phyloP scores from a whole-genome alignment of 768 basidiomycete genomes.

The Kwoniella dejecticola region DNA sequence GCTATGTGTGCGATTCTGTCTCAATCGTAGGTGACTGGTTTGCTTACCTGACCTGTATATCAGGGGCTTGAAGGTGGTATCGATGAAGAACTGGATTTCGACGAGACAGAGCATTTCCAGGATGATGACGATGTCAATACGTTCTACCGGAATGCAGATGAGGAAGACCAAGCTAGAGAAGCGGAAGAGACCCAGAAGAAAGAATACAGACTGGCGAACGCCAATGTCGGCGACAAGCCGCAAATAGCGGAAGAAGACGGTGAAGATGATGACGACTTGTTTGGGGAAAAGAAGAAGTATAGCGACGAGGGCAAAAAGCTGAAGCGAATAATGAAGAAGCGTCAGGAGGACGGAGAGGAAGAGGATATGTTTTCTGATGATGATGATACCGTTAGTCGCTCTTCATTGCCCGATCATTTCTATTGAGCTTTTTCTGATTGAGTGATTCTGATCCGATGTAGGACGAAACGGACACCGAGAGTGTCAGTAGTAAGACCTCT shows the following conservation, averaged over 20 bases:
- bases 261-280: slow-evolving; percentile 32
- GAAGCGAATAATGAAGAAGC: slow-evolving; percentile 41
- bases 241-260: slow-evolving; percentile 39
- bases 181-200: slow-evolving; percentile 43
- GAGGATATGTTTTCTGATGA: slow-evolving; percentile 16
- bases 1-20: neutral
- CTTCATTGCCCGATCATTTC: no score
- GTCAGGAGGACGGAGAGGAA: slow-evolving; percentile 33
- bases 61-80: slow-evolving; percentile 49
- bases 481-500: slow-evolving; percentile 21
- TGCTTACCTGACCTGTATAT: neutral
- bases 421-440: no score
- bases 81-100: slow-evolving; percentile 50
- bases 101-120: slow-evolving; percentile 46
- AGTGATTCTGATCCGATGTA: no score
- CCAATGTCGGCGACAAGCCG: slow-evolving; percentile 45
- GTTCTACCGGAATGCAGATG: slow-evolving; percentile 45
- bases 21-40: neutral
- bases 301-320: slow-evolving; percentile 42
- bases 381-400: slow-evolving; percentile 30
- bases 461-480: slow-evolving; percentile 33
- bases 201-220: slow-evolving; percentile 46
- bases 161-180: slow-evolving; percentile 43
- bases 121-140: slow-evolving; percentile 51
- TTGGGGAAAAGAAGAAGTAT: slow-evolving; percentile 34